Evolutionary conservation across 768 basidiomycete species (phyloP), one percentile per base, ranked within the genome.

Genomic region (Boletus subcaerulescens): DNA sequence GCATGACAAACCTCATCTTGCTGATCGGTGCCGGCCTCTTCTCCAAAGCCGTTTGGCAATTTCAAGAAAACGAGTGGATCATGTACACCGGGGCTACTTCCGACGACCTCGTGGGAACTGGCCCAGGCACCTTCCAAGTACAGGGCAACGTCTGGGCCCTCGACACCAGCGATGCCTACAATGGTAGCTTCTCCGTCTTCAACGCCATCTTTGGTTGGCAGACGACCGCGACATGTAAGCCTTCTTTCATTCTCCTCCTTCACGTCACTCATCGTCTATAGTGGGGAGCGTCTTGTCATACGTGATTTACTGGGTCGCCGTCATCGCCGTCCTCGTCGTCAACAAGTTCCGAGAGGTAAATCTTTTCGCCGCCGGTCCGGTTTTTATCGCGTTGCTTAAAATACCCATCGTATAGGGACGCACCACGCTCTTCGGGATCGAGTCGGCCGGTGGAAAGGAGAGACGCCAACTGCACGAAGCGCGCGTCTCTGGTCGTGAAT

Each of bases 1-100:
- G 84, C 48, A 98, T 97, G 79, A 96, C 96, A 48, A 91, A 91
- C 76, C 73, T 98, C 59, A 76, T 98, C 45, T 80, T 98, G 60
- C 84, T 98, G 63, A 92, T 99, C 71, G 96, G 96, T 26, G 87
- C 96, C 0, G 96, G 96, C 15, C 81, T 99, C 26, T 93, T 96
- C 76, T 88, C 86, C 61, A 89, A 83, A 71, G 79, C 86, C 4
- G 77, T 92, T 20, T 84, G 85, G 61, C 73, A 80, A 33, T 93
- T 93, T 75, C 74, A 98, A 68, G 71, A 74, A 62, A 76, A 94
- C 64, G 74, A 73, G 10, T 95, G 83, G 75, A 82, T 85, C 60
- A 60, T 65, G 0, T 71, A 90, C 13, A 83, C 96, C 22, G 93
- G 95, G 10, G 76, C 74, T 0, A 83, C 91, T 53, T 83, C 84